Evolutionary conservation across 1,284 basidiomycete species (phyloP), one percentile per base, ranked within the genome.

Genomic region (Taiwanofungus camphoratus): DNA sequence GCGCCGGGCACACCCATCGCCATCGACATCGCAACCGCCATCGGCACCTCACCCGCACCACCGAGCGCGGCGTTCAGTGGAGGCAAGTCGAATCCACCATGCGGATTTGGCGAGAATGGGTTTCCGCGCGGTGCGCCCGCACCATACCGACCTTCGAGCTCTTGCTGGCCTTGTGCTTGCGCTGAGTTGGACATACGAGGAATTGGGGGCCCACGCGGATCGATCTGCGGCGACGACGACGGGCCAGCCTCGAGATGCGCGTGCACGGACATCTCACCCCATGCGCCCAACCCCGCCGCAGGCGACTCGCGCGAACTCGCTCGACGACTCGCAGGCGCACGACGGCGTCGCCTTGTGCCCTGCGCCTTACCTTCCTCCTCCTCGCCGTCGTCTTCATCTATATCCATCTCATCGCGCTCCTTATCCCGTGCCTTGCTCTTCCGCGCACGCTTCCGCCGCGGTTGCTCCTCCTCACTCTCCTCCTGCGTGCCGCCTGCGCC

Each of bases 381-480:
- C 2, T 76, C 77, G n/a, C 77, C 79, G 2, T 76, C 68, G 29
- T 69, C 70, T n/a, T 58, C 60, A 37, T 54, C 58, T 4, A 53
- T 47, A 8, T 51, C 56, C 44, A 45, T 52, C 18, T 49, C 53
- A 51, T 69, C 65, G 7, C 72, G 70, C 41, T 67, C 67, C 54
- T 65, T 64, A 43, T 66, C 68, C 24, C 58, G 57, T 42, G 39
- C 68, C 65, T 62, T 68, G 18, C 62, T 66, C 50, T 70, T 73
- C 51, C 71, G 70, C 27, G 69, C 64, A 22, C 73, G 68, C 61
- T 78, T 83, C 61, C 65, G 69, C 63, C 68, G 74, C 36, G 75
- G 79, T 53, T 76, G 76, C 39, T 69, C 68, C 48, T 69, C 76
- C 33, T 78, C 81, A 48, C 74, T 79, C 46, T 79, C 80, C 22